A percentile compares a stretch with the other conserved stretches of the same genome.
Evolutionary conservation across 2,329 filamentous ascomycete genomes (phyloP).

Genomic region (Myriosclerotinia duriaeana): DNA sequence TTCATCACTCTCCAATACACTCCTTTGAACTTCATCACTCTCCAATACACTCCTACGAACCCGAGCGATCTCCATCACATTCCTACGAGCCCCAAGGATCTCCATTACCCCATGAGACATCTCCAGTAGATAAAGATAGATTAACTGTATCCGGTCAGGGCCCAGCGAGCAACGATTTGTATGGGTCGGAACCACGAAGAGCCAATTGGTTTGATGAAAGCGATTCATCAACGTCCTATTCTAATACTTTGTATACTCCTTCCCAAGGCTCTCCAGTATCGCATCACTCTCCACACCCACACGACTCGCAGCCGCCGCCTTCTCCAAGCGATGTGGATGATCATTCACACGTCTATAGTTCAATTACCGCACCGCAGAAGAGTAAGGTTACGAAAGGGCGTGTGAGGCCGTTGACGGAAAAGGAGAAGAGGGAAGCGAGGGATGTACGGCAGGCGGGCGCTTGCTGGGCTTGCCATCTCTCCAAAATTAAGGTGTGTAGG

Average conservation of each 20-base stretch:
- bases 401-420: constrained; percentile 34
- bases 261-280: constrained; percentile 28
- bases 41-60: constrained; percentile 63
- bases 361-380: constrained; percentile 31
- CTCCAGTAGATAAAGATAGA: neutral
- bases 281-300: constrained; percentile 25
- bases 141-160: neutral
- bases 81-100: constrained; percentile 64
- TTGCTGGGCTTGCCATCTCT: constrained; percentile 41
- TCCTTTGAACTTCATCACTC: constrained; percentile 62
- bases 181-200: constrained; percentile 35
- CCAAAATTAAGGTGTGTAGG: constrained; percentile 37
- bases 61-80: constrained; percentile 63
- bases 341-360: constrained; percentile 36
- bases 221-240: constrained; percentile 26
- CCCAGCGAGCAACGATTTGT: constrained; percentile 16
- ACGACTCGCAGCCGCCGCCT: constrained; percentile 29
- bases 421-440: constrained; percentile 38
- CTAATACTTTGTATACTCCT: constrained; percentile 27
- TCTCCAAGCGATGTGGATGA: constrained; percentile 24
- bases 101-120: constrained; percentile 58
- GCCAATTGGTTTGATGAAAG: constrained; percentile 31
- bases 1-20: constrained; percentile 63
- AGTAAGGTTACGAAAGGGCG: constrained; percentile 34
- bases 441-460: constrained; percentile 39